Evolutionary conservation across 129 eudicot species (phyloP), one percentile per base, ranked within the genome.

Genomic region (Flaveria ramosissima): DNA sequence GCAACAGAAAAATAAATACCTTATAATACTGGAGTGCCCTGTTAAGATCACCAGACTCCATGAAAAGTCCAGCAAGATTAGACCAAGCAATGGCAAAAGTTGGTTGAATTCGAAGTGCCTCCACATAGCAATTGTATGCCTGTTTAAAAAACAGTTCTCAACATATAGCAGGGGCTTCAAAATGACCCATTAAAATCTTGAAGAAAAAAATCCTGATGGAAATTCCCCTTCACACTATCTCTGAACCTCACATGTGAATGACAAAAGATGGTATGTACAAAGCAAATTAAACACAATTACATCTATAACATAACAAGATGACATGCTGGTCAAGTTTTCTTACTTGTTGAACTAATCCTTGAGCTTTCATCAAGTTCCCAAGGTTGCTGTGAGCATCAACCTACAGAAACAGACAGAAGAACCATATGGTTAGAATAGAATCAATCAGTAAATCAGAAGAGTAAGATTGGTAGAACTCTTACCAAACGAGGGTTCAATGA

Each of bases 301-400:
- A 23, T 23, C 13, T 55, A 77, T 55, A 21, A 73, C 3, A 73
- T 63, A 57, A 80, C 20, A 27, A 51, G 46, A 7, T 55, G 67
- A 53, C 15, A 72, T 36, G 53, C 51, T 53, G 12, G 47, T 63
- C 74, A 55, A 39, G 13, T n/a, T 61, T 51, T 71, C 88, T 74
- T 83, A 89, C 99, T 67, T 95, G 92, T 76, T 88, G 96, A 52
- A 95, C 92, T 19, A 89, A 45, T 67, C 99, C 99, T 88, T 95
- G 99, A 50, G 99, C 96, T 81, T 95, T 95, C 99, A 95, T 87
- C 86, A 95, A 82, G 84, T 92, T 95, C 50, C 99, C 99, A 69
- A 95, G 96, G 78, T 91, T 95, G 81, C 94, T 90, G 77, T 90
- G 99, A 70, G 99, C 99, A 85, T 95, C 99, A 71, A 95, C 97